Base-by-base conservation (phyloP, 768 basidiomycete genomes). In the Lactifluus subvellereus region DNA sequence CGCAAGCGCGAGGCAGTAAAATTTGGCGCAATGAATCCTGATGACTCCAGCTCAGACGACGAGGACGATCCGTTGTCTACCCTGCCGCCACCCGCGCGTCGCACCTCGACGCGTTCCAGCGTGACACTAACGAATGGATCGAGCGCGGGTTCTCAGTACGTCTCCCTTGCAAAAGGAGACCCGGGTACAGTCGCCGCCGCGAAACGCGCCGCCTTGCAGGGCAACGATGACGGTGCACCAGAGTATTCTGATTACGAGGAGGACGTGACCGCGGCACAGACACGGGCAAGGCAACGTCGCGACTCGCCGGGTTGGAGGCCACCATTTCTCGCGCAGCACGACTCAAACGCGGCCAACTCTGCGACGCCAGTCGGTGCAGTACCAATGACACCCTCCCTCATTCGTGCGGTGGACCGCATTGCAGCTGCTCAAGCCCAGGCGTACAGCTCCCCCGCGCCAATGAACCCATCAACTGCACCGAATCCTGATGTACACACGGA, bases 381-480 rank as follows among this genome's bases (percentile, higher is more conserved):
- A 1, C 83, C 84, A 5, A 81, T 82, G 27, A 87, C 86, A 2
- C 85, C 86, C 0, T 87, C 86, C 3, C 76, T 87, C 37, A 81
- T 86, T 62, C 78, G 78, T 42, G 86, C 85, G 1, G 72, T 87
- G n/a, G 82, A 86, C 66, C 78, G 85, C 33, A 77, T 87, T 55
- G 75, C 79, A 11, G 73, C 74, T 16, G 86, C 85, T 3, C 85
- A 87, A 67, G 50, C 50, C 13, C 57, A 65, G 50, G 62, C 58
- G 9, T 60, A 52, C n/a, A 22, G 59, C 40, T 8, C 52, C 20
- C 27, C 53, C 20, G 20, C 38, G 6, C 51, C 47, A 18, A 27
- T 27, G 10, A 62, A 49, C 5, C 9, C 52, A 2, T 18, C 62
- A 11, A 35, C 35, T 33, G 7, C 38, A 3, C 38, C 6, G 22